Evolutionary conservation across 805 yeast genomes (phyloP), one percentile per base, ranked within the genome.

Genomic region (Pichia occidentalis): DNA sequence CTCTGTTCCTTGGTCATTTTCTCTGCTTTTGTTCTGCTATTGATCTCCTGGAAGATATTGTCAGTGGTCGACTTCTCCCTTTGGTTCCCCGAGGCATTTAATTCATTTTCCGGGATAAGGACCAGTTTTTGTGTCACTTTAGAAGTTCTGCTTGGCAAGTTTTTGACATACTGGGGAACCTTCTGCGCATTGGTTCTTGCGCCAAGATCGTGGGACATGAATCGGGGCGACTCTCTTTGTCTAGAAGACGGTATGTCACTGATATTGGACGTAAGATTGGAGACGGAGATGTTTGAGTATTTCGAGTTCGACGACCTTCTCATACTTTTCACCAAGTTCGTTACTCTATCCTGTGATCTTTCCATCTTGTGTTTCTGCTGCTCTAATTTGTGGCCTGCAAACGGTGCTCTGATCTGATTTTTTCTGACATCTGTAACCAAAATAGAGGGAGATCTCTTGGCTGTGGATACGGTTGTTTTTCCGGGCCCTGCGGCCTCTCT

Each of bases 391-490:
- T 71, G 77, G 24, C 90, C 88, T 1, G 92, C 92, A 68, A 78
- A 85, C 1, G 92, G 94, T 0, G 90, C 92, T 45, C 68, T 67
- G 17, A 65, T 59, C 38, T 60, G 66, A 42, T 64, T 64, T 37
- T 76, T 70, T 43, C 97, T 68, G 3, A 85, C 76, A 61, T 88
- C 97, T 0, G 97, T 90, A 26, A 88, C 97, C 40, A 88, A 68
- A 53, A 88, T 88, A 2, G 95, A 85, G 9, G 97, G 97, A 22
- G 96, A 85, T 50, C 97, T 64, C 51, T 84, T 85, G 11, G 95
- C 85, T 5, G 84, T 78, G 4, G 56, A 31, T n/a, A n/a, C n/a
- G n/a, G n/a, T n/a, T 7, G 44, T 20, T 19, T 34, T 26, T 4
- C 14, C 25, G 4, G 18, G 26, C 9, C 23, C 12, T 6, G 18